Base-by-base conservation (phyloP, 306 rosid species). In the Elaeagnus macrophylla region DNA sequence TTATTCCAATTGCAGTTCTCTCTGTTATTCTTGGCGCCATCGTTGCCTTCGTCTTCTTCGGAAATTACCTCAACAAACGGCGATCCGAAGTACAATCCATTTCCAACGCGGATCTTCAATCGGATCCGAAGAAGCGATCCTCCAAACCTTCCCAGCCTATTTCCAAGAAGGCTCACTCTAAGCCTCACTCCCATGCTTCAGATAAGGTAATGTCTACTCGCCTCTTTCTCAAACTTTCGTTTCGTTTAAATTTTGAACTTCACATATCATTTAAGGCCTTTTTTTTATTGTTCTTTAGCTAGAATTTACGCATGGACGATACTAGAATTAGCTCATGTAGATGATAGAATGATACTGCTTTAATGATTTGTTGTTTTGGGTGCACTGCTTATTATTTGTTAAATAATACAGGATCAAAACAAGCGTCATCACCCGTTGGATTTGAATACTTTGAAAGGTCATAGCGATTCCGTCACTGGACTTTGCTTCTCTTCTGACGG, bases 371-470 rank as follows among this genome's bases (percentile, higher is more conserved):
- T 8, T 40, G 48, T 19, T 56, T 68, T 0, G 35, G 9, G 11
- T 63, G 20, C 40, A 59, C 48, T 49, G 9, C 42, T 39, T 6
- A 1, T 45, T 66, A 42, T 74, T 71, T 44, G 64, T 54, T 25
- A 12, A 53, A 67, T 37, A 72, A 72, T 67, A 40, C 41, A 89
- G 97, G 97, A 91, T 67, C 97, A 78, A 69, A 79, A 55, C 85
- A 91, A 82, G 83, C 79, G 83, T 32, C 99, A 93, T 65, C 99
- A 93, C 77, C 89, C 88, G 1, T 77, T 93, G 78, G 99, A 93
- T 81, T 71, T 93, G 82, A 93, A 93, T 67, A 87, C 99, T 39
- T 60, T 93, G 89, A 93, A 93, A 75, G 99, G 99, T 53, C 99
- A 93, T 17, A 95, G 90, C 47, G 99, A 93, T 62, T 70, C 84